Evolutionary conservation across 2,329 filamentous ascomycete species (phyloP).

Genomic region (Neoscytalidium dimidiatum): DNA sequence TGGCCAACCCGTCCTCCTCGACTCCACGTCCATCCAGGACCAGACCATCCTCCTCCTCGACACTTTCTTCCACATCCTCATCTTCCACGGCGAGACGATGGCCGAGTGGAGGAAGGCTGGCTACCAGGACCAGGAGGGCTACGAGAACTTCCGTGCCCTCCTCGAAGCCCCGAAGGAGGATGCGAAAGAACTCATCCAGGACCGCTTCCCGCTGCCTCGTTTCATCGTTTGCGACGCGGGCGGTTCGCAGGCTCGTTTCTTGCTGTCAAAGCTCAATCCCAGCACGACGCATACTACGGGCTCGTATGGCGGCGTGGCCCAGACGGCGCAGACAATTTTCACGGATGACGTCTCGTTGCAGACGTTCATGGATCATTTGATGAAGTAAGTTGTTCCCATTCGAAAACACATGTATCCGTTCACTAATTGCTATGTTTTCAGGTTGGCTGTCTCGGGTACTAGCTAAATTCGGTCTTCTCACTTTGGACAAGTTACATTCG

Average conservation of each 20-base stretch:
- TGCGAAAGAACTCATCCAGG: conserved; percentile 92
- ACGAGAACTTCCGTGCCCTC: conserved; percentile 89
- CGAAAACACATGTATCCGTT: too few species aligned
- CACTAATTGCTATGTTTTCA: background rate
- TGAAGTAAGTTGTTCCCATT: conserved; percentile 64
- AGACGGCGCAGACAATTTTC: conserved; percentile 96
- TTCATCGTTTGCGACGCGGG: conserved; percentile 99
- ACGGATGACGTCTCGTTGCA: conserved; percentile 97
- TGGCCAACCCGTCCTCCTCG: conserved; percentile 87
- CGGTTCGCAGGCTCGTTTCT: conserved; percentile 94
- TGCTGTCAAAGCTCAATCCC: conserved; percentile 95
- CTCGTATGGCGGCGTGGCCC: conserved; percentile 84
- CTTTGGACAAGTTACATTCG: too few species aligned
- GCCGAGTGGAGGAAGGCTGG: conserved; percentile 98
- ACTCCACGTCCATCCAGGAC: conserved; percentile 94
- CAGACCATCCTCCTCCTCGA: conserved; percentile 92
- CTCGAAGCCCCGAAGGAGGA: conserved; percentile 96
- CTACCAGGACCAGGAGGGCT: conserved; percentile 96
- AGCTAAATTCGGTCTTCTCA: background rate
- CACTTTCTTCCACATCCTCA: conserved; percentile 99
- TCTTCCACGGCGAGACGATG: conserved; percentile 97
- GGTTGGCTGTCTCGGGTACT: conserved; percentile 21
- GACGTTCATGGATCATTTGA: conserved; percentile 99
- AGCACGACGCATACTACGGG: conserved; percentile 95
- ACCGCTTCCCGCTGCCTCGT: conserved; percentile 94